Percentiles rank a stretch among this genome's conserved stretches.
Evolutionary conservation across 1,284 basidiomycete species (phyloP).

Genomic region (Ustilago shanxiensis): DNA sequence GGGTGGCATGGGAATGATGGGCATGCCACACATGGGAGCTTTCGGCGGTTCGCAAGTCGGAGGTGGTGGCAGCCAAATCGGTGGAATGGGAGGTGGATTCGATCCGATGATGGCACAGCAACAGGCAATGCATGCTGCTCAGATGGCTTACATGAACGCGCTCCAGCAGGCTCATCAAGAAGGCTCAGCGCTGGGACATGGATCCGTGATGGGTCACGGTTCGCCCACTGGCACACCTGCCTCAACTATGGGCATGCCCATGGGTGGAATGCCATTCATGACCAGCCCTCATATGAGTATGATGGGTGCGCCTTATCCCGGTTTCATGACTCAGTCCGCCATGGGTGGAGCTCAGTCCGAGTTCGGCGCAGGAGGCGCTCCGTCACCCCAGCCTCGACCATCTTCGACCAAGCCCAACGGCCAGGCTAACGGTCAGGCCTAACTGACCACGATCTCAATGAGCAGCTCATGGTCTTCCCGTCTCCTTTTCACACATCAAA

Average conservation of each 20-base stretch:
- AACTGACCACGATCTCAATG: neutral
- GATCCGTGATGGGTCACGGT: constrained; percentile 39
- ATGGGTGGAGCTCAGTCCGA: constrained; percentile 35
- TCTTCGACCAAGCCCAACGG: constrained; percentile 40
- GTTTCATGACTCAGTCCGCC: constrained; percentile 36
- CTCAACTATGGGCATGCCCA: constrained; percentile 45
- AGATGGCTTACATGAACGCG: constrained; percentile 68
- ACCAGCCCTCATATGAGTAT: constrained; percentile 57
- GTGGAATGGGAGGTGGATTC: constrained; percentile 39
- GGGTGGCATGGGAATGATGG: constrained; percentile 67
- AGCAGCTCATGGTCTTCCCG: neutral
- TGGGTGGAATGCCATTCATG: constrained; percentile 53
- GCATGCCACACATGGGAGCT: constrained; percentile 44
- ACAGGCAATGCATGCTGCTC: constrained; percentile 65
- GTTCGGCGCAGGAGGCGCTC: constrained; percentile 20
- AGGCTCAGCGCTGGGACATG: constrained; percentile 37
- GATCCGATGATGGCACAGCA: constrained; percentile 62
- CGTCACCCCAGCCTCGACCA: constrained; percentile 20
- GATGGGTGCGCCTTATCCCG: constrained; percentile 52
- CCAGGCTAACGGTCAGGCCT: constrained; percentile 20
- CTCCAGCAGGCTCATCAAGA: constrained; percentile 46
- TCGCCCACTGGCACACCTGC: constrained; percentile 29
- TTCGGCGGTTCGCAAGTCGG: constrained; percentile 57
- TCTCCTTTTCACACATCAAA: neutral
- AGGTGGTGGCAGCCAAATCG: constrained; percentile 44